Conservation (phyloP, 208 protist genomes). For the Acanthamoeba lenticulata region DNA sequence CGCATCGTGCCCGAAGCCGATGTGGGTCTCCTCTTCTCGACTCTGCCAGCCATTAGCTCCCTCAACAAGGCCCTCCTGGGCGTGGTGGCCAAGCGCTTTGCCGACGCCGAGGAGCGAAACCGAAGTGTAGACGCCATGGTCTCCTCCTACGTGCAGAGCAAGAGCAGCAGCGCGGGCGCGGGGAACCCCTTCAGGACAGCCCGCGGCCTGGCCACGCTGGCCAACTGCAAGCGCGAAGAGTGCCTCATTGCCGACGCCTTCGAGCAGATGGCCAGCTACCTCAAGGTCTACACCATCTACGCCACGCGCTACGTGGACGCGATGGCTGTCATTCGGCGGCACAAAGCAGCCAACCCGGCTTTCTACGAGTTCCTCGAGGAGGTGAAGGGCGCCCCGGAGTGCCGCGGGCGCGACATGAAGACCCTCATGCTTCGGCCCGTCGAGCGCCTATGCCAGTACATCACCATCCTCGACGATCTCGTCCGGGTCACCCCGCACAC, state of each 20-base stretch:
- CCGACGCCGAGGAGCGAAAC: neutral
- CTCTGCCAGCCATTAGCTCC: slow-evolving; percentile 20
- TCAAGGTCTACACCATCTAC: slow-evolving; percentile 29
- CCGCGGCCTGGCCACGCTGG: neutral
- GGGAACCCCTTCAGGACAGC: neutral
- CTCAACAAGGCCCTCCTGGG: slow-evolving; percentile 29
- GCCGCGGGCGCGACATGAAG: slow-evolving; percentile 28
- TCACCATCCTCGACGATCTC: neutral
- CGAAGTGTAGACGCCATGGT: neutral
- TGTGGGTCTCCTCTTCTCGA: neutral
- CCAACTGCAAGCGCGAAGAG: neutral
- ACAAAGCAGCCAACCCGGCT: neutral
- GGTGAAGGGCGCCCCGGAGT: slow-evolving; percentile 25
- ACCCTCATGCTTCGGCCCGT: slow-evolving; percentile 20
- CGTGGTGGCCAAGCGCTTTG: neutral
- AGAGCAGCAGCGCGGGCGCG: neutral
- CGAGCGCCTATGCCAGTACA: slow-evolving; percentile 40
- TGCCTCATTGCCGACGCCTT: slow-evolving; percentile 31
- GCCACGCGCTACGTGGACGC: neutral
- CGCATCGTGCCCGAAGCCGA: neutral
- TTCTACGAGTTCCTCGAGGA: slow-evolving; percentile 11
- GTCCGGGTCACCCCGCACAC: neutral
- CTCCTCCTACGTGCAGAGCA: neutral
- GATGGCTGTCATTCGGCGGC: neutral
- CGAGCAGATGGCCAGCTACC: slow-evolving; percentile 26